Conservation (phyloP, 805 yeast species). For the Candida ascalaphidarum region DNA sequence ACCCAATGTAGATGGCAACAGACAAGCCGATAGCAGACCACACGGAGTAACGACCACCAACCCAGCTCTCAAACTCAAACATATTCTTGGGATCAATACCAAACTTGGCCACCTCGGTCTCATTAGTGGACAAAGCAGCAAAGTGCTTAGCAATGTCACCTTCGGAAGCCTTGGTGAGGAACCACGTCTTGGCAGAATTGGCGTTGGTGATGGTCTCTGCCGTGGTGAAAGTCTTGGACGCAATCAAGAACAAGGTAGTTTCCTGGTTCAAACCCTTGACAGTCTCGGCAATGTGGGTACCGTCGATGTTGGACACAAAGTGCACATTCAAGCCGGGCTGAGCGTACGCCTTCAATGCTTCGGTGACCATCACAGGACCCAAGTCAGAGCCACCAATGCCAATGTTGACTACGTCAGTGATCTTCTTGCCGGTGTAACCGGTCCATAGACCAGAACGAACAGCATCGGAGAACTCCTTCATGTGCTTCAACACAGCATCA, state of each 20-base stretch:
- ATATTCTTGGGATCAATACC: conserved; percentile 97
- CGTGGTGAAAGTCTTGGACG: conserved; percentile 98
- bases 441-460: conserved; percentile 94
- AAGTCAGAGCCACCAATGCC: conserved; percentile 99
- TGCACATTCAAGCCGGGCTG: conserved; percentile 70
- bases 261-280: conserved; percentile 74
- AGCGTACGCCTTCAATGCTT: conserved; percentile 87
- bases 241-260: conserved; percentile 85
- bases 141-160: conserved; percentile 89
- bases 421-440: conserved; percentile 92
- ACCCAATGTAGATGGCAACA: conserved; percentile 92
- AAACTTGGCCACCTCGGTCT: conserved; percentile 81
- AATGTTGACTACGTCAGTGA: conserved; percentile 91
- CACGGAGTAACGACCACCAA: conserved; percentile 99
- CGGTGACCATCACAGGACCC: conserved; percentile 99
- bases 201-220: conserved; percentile 98
- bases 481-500: conserved; percentile 83
- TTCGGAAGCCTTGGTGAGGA: conserved; percentile 63
- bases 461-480: conserved; percentile 88
- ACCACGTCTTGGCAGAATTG: conserved; percentile 91
- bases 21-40: conserved; percentile 99
- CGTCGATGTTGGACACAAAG: conserved; percentile 97
- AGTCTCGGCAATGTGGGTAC: conserved; percentile 93
- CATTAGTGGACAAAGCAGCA: conserved; percentile 93
- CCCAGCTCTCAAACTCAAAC: conserved; percentile 99